Evolutionary conservation across 2,329 filamentous ascomycete genomes (phyloP), one percentile per base, ranked within the genome.

Genomic region (Fusarium euwallaceae): DNA sequence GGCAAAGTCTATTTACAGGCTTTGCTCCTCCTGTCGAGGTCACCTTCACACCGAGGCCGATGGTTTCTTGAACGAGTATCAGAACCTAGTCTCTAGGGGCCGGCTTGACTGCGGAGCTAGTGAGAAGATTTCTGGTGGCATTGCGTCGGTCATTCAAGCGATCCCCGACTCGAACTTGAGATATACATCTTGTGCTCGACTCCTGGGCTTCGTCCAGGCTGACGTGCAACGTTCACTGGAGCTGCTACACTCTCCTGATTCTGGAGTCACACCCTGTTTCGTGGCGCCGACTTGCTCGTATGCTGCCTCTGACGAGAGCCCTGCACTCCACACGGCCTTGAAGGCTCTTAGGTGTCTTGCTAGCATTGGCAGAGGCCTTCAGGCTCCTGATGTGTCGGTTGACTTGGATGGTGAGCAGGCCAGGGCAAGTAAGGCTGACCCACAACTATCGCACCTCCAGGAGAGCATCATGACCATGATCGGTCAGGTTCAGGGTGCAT

Each of bases 81-180:
- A 89, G 67, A 86, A 87, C n/a, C 89, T 95, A 61, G 37, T 85
- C 89, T 41, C 90, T 91, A 66, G 68, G 41, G 68, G 75, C n/a
- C 76, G 71, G 9, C 85, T 94, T 11, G 93, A 95, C 72, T 89
- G 89, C 43, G 84, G 91, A 63, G 92, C 92, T 1, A 94, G 94
- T 78, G 93, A 95, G 78, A 91, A 90, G 75, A 89, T 96, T 1
- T 87, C 95, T 6, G 91, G 92, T 45, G 94, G 91, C 2, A 93
- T 97, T 73, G 90, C 93, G 10, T 91, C 91, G 10, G 92, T 97
- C 51, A 88, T 95, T 34, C 93, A 97, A 82, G 93, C 93, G 10
- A 86, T 94, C 11, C 84, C 89, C 1, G 87, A 90, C 3, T 89
- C 39, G 85, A 93, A 36, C 84, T 87, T 68, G 86, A 88, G 65